Conservation (phyloP, 441 rosid species). For the Kokia cookei region DNA sequence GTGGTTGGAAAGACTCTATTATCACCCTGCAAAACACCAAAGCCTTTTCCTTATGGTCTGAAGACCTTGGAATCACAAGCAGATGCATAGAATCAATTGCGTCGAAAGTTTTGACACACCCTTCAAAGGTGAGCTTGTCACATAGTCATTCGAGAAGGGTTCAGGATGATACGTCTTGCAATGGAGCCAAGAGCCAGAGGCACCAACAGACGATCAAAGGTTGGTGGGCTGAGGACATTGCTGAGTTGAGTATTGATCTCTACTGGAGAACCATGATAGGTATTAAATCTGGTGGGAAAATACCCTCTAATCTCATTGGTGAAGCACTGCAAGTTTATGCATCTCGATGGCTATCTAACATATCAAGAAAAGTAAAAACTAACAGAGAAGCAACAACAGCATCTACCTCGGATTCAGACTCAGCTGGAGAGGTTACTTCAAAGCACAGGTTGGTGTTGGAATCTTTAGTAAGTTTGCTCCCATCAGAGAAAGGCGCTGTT, state of each 20-base stretch:
- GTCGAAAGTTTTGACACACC: slow-evolving; percentile 45
- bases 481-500: slow-evolving; percentile 41
- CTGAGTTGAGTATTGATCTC: slow-evolving; percentile 60
- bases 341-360: slow-evolving; percentile 55
- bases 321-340: slow-evolving; percentile 66
- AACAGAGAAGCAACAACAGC: slow-evolving; percentile 19
- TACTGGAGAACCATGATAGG: slow-evolving; percentile 73
- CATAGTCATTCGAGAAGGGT: slow-evolving; percentile 78
- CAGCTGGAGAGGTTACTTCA: slow-evolving; percentile 34
- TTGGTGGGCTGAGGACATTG: slow-evolving; percentile 78
- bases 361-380: slow-evolving; percentile 26
- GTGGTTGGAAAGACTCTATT: slow-evolving; percentile 67
- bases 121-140: slow-evolving; percentile 62
- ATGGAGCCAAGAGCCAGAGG: slow-evolving; percentile 39
- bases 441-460: slow-evolving; percentile 56
- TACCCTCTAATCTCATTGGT: slow-evolving; percentile 43
- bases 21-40: slow-evolving; percentile 57
- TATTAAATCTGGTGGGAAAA: slow-evolving; percentile 52
- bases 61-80: slow-evolving; percentile 58
- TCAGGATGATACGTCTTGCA: slow-evolving; percentile 49
- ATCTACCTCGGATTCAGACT: slow-evolving; percentile 62
- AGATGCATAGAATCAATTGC: slow-evolving; percentile 64
- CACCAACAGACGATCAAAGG: slow-evolving; percentile 29
- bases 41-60: slow-evolving; percentile 52
- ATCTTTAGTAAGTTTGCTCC: slow-evolving; percentile 52